Evolutionary conservation across 2,329 filamentous ascomycete genomes (phyloP), one percentile per base, ranked within the genome.

Genomic region (Calycina herbarum): DNA sequence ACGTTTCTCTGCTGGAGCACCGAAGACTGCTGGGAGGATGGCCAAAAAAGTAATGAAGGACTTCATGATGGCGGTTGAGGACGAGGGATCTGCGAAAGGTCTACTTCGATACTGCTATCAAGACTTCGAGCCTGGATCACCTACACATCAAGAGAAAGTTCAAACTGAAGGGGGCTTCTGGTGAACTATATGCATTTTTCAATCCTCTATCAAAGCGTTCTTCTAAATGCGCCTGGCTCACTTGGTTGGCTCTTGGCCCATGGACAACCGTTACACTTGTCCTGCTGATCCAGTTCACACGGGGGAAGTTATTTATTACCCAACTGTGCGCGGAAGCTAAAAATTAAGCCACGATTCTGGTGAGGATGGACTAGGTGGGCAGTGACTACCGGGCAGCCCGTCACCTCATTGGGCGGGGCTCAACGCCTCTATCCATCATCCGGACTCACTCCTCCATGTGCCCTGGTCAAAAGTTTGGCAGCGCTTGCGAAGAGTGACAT

Each of bases 1-100:
- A 17, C 63, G 60, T 35, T 60, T 57, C 29, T n/a, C 27, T 33
- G 60, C 40, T 54, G 66, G 66, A 15, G 48, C 61, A 61, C 63
- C 57, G 20, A 64, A 35, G 13, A 62, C 58, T 35, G 54, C 33
- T 17, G 66, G 48, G 40, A 64, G 57, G 33, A 63, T 2, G 58
- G 20, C 29, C 24, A 59, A 20, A 54, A 65, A 40, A 24, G 59
- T 24, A 20, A 57, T 35, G 38, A 63, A 31, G 57, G 56, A 42
- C 59, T 65, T 67, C 63, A 64, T 65, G 31, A 31, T 62, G 57
- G 56, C 17, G 45, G 17, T 27, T 27, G 8, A 7, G 57, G 35
- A 57, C 29, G 48, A 54, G 48, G 48, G n/a, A 38, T 38, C 35
- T 38, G 35, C 10, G 35, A 38, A 27, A 51, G 45, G n/a, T 13